These are phyloP conservation scores for Dactylellina leptospora DNA, from an alignment of 2,329 filamentous ascomycete species.

Conservation along the genomic window DNA sequence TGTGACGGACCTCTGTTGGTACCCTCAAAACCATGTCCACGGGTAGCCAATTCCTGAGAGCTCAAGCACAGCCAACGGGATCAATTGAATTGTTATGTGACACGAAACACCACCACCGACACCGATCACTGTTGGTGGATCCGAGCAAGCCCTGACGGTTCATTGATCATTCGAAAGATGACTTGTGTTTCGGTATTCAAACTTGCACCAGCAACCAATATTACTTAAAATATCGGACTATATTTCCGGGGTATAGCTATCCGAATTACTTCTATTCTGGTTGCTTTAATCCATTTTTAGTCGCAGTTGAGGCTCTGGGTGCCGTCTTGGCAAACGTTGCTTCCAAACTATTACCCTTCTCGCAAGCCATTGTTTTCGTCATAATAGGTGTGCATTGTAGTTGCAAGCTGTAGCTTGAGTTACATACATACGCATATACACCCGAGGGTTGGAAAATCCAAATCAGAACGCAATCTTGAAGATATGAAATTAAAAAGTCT, in stretches of 20 bases:
- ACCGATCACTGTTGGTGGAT: too few species aligned
- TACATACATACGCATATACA: background rate
- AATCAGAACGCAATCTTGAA: background rate
- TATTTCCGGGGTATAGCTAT: background rate
- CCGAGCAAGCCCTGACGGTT: too few species aligned
- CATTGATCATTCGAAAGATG: too few species aligned
- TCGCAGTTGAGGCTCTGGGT: background rate
- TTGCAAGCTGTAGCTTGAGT: too few species aligned
- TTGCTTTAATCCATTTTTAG: background rate
- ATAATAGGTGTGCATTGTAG: too few species aligned
- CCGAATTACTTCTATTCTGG: background rate
- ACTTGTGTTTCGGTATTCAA: too few species aligned
- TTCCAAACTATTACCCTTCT: background rate
- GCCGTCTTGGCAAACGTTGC: background rate
- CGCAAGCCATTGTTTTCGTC: too few species aligned
- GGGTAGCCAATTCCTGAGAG: background rate
- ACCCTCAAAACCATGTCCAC: background rate
- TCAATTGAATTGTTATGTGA: too few species aligned
- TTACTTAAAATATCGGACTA: background rate
- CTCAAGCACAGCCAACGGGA: too few species aligned
- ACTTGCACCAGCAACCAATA: too few species aligned
- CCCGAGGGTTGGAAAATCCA: background rate
- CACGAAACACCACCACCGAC: slow-evolving; percentile 4
- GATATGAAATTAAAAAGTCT: background rate
- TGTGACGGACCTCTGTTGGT: slow-evolving; percentile 1